Conservation (phyloP, 352 stramenopile species). For the Phytophthora europaea region DNA sequence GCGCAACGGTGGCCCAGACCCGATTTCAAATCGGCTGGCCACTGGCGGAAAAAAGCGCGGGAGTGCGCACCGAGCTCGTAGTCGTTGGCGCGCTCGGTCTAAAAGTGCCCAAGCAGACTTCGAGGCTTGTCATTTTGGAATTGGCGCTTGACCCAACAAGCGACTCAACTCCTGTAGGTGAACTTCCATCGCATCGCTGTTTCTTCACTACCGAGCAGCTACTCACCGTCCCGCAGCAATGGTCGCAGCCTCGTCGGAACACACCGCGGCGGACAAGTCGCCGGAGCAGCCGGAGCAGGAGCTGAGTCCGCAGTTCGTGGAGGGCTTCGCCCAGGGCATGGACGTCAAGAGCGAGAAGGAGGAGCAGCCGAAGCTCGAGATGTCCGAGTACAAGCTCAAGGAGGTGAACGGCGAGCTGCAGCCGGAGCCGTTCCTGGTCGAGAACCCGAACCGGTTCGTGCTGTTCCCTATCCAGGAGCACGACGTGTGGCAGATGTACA, state of each 20-base stretch:
- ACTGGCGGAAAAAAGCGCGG: constrained; percentile 37
- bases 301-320: constrained; percentile 32
- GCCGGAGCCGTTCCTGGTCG: constrained; percentile 94
- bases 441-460: constrained; percentile 98
- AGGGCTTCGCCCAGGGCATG: constrained; percentile 27
- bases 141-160: constrained; percentile 37
- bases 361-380: constrained; percentile 39
- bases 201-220: neutral
- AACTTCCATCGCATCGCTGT: neutral
- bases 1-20: constrained; percentile 11
- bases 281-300: constrained; percentile 47
- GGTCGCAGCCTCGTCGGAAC: constrained; percentile 47
- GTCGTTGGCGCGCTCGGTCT: constrained; percentile 10
- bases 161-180: constrained; percentile 4
- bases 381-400: constrained; percentile 89
- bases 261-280: constrained; percentile 19
- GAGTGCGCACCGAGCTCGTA: constrained; percentile 17
- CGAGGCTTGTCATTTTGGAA: constrained; percentile 40
- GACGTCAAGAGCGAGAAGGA: constrained; percentile 39
- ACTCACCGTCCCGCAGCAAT: constrained; percentile 23
- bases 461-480: constrained; percentile 98
- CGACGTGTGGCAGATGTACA: constrained; percentile 99
- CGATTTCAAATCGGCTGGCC: constrained; percentile 26
- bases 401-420: constrained; percentile 88
- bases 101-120: neutral